A percentile compares a stretch with the other conserved stretches of the same genome.
Conservation (phyloP, 331 rosid species). For the Pyrus hybrid region DNA sequence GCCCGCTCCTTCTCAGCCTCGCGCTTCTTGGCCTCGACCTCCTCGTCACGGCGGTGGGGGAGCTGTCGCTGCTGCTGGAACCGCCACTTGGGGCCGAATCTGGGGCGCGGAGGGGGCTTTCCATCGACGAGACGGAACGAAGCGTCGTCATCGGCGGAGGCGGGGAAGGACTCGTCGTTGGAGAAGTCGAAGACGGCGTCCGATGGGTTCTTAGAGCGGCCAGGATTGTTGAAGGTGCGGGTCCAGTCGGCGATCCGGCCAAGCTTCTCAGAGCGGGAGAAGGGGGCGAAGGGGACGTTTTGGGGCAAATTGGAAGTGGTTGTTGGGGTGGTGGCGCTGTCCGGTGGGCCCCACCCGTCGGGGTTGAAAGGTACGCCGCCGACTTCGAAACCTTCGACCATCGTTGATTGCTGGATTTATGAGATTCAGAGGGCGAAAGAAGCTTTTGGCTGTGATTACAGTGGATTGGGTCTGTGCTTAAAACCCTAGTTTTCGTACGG, state of each 20-base stretch:
- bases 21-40: conserved; percentile 72
- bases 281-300: conserved; percentile 84
- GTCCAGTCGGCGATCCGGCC: conserved; percentile 95
- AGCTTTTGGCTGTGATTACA: background rate
- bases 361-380: conserved; percentile 71
- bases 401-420: background rate
- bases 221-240: conserved; percentile 59
- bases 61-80: conserved; percentile 70
- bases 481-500: background rate
- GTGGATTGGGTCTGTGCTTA: background rate
- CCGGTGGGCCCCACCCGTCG: conserved; percentile 94
- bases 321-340: conserved; percentile 15
- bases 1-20: conserved; percentile 88
- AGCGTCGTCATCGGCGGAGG: conserved; percentile 53
- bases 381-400: conserved; percentile 62
- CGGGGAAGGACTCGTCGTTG: conserved; percentile 76
- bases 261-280: conserved; percentile 79
- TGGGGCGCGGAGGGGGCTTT: conserved; percentile 80
- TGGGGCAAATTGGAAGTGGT: conserved; percentile 42
- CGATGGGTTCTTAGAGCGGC: conserved; percentile 58
- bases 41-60: conserved; percentile 91
- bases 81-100: conserved; percentile 77
- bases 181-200: conserved; percentile 85
- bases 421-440: background rate
- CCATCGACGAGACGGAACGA: conserved; percentile 78